Conservation (phyloP, 371 early-diverging fungal species). For the Mucor mucedo region DNA sequence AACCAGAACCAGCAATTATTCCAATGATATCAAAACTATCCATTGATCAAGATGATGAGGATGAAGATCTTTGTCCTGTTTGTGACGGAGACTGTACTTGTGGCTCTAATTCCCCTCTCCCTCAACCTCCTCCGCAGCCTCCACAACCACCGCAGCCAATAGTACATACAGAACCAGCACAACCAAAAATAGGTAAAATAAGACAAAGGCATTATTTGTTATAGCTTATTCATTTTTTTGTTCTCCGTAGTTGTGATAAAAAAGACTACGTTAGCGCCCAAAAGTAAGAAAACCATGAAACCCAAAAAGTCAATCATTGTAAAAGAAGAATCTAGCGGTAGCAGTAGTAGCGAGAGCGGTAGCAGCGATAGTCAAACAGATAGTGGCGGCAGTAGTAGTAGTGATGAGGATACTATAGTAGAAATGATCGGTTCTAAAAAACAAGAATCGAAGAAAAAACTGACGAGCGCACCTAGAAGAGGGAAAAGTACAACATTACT, state of each 20-base stretch:
- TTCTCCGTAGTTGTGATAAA: background rate
- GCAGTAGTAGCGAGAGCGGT: background rate
- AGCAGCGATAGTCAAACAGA: background rate
- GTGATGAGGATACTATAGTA: conserved; percentile 4
- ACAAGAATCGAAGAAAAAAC: conserved; percentile 15
- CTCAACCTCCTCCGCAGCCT: background rate
- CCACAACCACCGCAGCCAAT: conserved; percentile 2
- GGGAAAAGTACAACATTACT: conserved; percentile 25
- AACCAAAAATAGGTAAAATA: conserved; percentile 3
- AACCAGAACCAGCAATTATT: conserved; percentile 11
- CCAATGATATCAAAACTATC: conserved; percentile 13
- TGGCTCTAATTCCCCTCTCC: conserved; percentile 14
- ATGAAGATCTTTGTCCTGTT: conserved; percentile 59
- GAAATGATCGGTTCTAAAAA: conserved; percentile 18
- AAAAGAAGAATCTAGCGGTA: background rate
- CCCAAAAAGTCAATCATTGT: background rate
- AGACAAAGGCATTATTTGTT: background rate
- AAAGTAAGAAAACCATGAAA: conserved; percentile 13
- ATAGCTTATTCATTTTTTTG: background rate
- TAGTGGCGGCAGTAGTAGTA: background rate
- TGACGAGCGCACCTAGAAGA: conserved; percentile 11
- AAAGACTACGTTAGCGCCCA: background rate
- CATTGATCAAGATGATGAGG: conserved; percentile 39
- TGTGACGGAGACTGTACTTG: conserved; percentile 70
- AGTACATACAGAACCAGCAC: background rate